Conservation (phyloP, 73 alveolate genomes). For the Paramecium octaurelia region DNA sequence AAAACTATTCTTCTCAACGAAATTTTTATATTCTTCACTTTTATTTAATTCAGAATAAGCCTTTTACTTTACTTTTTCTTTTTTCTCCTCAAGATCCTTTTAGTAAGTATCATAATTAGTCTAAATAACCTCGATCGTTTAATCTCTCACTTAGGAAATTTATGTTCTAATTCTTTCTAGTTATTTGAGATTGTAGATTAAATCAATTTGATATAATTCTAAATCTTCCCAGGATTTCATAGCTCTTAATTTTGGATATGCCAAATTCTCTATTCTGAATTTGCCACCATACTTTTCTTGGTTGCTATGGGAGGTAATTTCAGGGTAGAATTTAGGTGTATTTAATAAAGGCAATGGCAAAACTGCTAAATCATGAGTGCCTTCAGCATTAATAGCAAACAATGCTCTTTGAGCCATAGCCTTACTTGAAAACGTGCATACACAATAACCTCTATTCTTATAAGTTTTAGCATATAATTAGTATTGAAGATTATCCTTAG, state of each 20-base stretch:
- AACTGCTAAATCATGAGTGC: neutral
- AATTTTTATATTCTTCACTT: neutral
- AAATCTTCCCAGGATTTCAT: conserved; percentile 42
- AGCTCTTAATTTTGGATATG: neutral
- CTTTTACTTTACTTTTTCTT: neutral
- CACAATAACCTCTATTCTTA: conserved; percentile 34
- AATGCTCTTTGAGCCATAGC: conserved; percentile 51
- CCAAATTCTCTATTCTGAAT: conserved; percentile 10
- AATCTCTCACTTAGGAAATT: conserved; percentile 8
- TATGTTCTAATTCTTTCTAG: neutral
- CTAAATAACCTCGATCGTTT: neutral
- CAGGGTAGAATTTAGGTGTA: neutral
- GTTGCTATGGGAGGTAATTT: neutral
- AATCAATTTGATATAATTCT: conserved; percentile 25
- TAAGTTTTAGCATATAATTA: conserved; percentile 32
- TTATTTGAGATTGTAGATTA: conserved; percentile 4
- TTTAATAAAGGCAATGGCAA: neutral
- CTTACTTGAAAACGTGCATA: conserved; percentile 25
- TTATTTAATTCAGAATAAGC: neutral
- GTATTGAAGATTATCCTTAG: neutral
- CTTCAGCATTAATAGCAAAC: conserved; percentile 1
- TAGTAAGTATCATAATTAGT: neutral
- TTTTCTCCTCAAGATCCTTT: neutral
- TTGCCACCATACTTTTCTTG: conserved; percentile 27
- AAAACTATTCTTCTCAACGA: conserved; percentile 3